Evolutionary conservation across 176 grass and related monocot species (phyloP).

Genomic region (Tillandsia fasciculata): DNA sequence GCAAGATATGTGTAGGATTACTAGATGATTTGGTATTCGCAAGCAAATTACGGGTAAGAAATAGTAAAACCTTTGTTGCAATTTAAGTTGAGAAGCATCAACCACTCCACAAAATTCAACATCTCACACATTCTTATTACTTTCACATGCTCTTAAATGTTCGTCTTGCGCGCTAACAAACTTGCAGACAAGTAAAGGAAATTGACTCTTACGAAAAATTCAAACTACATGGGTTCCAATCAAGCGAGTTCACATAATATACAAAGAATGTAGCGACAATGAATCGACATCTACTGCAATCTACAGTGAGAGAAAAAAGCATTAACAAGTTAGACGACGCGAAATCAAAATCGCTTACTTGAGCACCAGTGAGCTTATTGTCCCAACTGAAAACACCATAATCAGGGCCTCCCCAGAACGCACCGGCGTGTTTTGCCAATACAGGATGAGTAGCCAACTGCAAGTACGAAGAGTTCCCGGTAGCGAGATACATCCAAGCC

Average conservation of each 20-base stretch:
- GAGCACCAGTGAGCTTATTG: constrained; percentile 86
- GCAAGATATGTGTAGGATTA: neutral
- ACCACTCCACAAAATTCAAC: too few species aligned
- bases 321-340: neutral
- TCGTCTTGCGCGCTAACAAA: neutral
- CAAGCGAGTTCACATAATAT: constrained; percentile 15
- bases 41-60: too few species aligned
- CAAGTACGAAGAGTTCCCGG: constrained; percentile 76
- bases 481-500: constrained; percentile 90
- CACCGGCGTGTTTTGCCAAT: constrained; percentile 67
- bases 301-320: neutral
- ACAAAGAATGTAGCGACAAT: constrained; percentile 6
- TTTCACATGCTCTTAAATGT: neutral
- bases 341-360: constrained; percentile 33
- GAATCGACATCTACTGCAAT: neutral
- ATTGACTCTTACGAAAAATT: constrained; percentile 4
- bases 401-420: constrained; percentile 57
- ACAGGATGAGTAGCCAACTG: constrained; percentile 41
- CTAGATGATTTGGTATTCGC: too few species aligned
- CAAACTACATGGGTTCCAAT: constrained; percentile 12
- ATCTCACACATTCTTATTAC: neutral
- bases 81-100: too few species aligned
- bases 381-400: constrained; percentile 98
- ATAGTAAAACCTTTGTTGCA: too few species aligned
- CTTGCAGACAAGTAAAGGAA: neutral